Evolutionary conservation across 805 yeast species (phyloP), one percentile per base, ranked within the genome.

Genomic region (baker's yeast (Saccharomyces cerevisiae)): DNA sequence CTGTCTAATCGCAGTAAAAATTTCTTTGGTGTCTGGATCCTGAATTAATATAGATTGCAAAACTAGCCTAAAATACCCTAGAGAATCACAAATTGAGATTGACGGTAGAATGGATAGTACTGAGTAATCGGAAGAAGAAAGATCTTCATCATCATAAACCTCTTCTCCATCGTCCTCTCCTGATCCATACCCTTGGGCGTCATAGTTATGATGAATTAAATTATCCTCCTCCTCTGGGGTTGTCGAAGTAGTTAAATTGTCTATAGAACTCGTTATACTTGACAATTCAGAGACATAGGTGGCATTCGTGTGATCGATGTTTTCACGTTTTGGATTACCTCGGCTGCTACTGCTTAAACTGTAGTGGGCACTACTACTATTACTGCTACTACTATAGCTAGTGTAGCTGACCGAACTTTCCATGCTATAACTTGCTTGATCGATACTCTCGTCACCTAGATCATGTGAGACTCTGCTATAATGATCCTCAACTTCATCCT

Each of bases 1-100:
- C 51, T 70, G 71, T 49, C 71, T 65, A 2, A 70, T 66, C 1
- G 71, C 72, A 1, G 73, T 70, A 36, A 55, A 59, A 21, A 65
- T 56, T 48, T 64, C 66, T n/a, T 59, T 59, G 1, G 65, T 58
- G 1, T 50, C 59, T 6, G 65, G 61, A 51, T 66, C 59, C 6
- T 61, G 56, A n/a, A 69, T 56, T 29, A 70, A 51, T n/a, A 62
- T 63, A 11, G 67, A 63, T 57, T 70, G 73, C 55, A 70, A 58
- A 10, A 69, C 69, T 47, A 70, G 55, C 54, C 70, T 61, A 54
- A 65, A 70, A 48, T 66, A 66, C 9, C 70, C 70, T n/a, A 58
- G 51, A 10, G 61, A 55, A 52, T 68, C 67, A 6, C 58, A 57
- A 11, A 70, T 64, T 6, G 72, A 66, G 17, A 68, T 64, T 1